A percentile compares a stretch with the other conserved stretches of the same genome.
Evolutionary conservation across 2,329 filamentous ascomycete species (phyloP).

Genomic region (Sporothrix inflata): DNA sequence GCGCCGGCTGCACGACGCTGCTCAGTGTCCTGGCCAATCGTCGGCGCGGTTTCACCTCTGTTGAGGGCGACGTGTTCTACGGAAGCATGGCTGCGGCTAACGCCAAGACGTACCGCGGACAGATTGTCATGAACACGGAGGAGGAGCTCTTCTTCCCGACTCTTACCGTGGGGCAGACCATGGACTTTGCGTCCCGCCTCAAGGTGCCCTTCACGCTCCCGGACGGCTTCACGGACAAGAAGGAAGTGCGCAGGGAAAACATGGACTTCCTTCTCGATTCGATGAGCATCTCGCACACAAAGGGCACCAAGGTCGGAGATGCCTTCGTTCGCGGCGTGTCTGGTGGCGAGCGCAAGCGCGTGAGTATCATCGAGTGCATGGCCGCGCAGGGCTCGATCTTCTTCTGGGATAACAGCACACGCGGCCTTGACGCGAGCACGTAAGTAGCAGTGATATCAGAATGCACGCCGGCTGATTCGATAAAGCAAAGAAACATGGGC

Average conservation of each 20-base stretch:
- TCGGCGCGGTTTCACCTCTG: conserved; percentile 52
- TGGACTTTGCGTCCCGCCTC: conserved; percentile 81
- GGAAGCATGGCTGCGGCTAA: conserved; percentile 73
- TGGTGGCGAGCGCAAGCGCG: conserved; percentile 75
- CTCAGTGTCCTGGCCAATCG: conserved; percentile 71
- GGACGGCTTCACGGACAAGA: conserved; percentile 68
- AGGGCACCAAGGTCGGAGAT: conserved; percentile 82
- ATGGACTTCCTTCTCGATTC: conserved; percentile 74
- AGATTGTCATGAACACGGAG: conserved; percentile 84
- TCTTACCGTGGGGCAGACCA: conserved; percentile 83
- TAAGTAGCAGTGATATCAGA: neutral
- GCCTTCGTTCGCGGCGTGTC: conserved; percentile 78
- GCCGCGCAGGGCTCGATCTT: conserved; percentile 71
- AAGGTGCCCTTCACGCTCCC: conserved; percentile 83
- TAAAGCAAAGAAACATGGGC: neutral
- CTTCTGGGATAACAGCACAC: conserved; percentile 71
- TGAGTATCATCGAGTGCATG: conserved; percentile 80
- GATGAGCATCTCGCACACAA: conserved; percentile 92
- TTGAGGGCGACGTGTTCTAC: conserved; percentile 72
- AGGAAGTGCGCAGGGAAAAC: conserved; percentile 47
- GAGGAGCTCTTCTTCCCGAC: conserved; percentile 86
- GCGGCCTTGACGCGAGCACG: conserved; percentile 60
- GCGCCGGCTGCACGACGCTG: conserved; percentile 71
- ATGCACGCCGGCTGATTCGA: neutral
- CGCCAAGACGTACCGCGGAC: conserved; percentile 76